These are phyloP conservation scores for Pleoardoris graminearum DNA, from an alignment of 2,329 filamentous ascomycete genomes.

Conservation along the genomic window DNA sequence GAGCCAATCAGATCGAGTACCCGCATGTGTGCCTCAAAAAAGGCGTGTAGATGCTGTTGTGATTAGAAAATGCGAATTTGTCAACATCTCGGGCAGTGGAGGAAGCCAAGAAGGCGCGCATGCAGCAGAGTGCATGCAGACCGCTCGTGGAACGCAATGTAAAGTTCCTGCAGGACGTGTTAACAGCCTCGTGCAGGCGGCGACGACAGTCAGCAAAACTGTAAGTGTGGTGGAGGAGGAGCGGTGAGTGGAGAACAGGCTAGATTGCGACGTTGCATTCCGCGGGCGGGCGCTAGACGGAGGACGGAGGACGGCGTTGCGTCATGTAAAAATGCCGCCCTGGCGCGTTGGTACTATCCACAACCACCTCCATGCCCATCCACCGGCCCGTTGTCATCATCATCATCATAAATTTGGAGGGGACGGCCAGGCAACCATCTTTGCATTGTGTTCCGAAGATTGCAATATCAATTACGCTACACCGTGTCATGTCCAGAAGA, in stretches of 20 bases:
- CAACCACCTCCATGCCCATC: too few relatives aligned
- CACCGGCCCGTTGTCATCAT: too few relatives aligned
- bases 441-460: too few relatives aligned
- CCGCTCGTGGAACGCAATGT: slow-evolving; percentile 3
- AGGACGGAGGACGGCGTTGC: neutral
- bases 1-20: slow-evolving; percentile 16
- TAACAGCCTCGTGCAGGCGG: neutral
- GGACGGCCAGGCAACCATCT: too few relatives aligned
- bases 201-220: neutral
- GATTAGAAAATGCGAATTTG: slow-evolving; percentile 1
- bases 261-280: slow-evolving; percentile 9
- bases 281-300: neutral
- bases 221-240: slow-evolving; percentile 4
- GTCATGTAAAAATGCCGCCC: too few relatives aligned
- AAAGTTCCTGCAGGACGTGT: neutral
- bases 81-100: neutral
- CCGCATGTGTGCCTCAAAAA: slow-evolving; percentile 4
- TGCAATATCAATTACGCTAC: too few relatives aligned
- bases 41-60: slow-evolving; percentile 4
- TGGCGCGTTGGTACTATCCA: too few relatives aligned
- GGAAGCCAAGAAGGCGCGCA: neutral
- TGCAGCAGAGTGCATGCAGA: neutral
- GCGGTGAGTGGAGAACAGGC: slow-evolving; percentile 5
- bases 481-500: too few relatives aligned
- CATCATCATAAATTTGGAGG: too few relatives aligned